Base-by-base conservation (phyloP, 257 asterid genomes). In the Cordia subcordata region DNA sequence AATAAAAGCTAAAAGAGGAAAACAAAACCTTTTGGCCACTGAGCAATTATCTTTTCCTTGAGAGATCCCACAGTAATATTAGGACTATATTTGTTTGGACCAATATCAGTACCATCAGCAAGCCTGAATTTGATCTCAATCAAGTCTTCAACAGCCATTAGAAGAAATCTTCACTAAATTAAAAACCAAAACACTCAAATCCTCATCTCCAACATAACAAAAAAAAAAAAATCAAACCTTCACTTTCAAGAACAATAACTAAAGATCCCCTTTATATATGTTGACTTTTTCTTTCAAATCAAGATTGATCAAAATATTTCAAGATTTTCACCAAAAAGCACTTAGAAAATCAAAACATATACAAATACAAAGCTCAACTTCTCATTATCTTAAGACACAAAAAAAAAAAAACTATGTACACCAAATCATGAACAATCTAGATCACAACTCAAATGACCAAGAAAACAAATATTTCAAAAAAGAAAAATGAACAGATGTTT, bases 71-170 rank as follows among this genome's bases (percentile, higher is more conserved):
- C 97, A 60, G 91, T 75, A 44, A 86, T 79, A 71, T 73, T 72
- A 61, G 81, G 79, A 63, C 69, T 75, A 74, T 78, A 87, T 81
- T 85, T 83, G 87, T 64, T 83, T 16, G 97, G 97, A 58, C 97
- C 97, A 70, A 90, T 87, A 51, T 90, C 97, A 82, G 83, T 81
- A 57, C 95, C 96, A 80, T 90, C 97, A 68, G 90, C 93, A 68
- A 90, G 96, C 81, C 97, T 85, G 77, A 90, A 90, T 77, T 85
- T 90, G 71, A 90, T 72, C 42, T 87, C 93, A 63, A 90, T 81
- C 84, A 86, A 79, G 68, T 90, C 97, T 75, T 83, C 87, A 68
- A 61, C 85, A 81, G 91, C 94, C 97, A 90, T 90, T 44, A 11
- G 47, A 42, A 42, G 12, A 65, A 58, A 55, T 42, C 58, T 32